Evolutionary conservation across 495 filamentous ascomycete species (phyloP), one percentile per base, ranked within the genome.

Genomic region (Penicillium antarcticum): DNA sequence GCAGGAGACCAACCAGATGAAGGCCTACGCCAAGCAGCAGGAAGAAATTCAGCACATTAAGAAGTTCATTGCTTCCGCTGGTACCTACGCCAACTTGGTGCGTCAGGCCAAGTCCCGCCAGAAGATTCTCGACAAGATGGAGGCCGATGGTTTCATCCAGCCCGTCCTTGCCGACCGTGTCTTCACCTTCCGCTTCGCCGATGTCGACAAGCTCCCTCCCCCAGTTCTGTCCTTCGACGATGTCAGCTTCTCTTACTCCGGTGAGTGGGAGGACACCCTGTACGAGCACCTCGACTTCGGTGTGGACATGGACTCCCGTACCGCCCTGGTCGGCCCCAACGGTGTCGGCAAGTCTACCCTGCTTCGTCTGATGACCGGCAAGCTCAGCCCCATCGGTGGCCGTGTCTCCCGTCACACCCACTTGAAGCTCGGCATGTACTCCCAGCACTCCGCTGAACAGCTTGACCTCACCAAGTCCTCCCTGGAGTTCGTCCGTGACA

Each of bases 111-210:
- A 98, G 80, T 97, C 94, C 26, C 86, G 94, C 42, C 94, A 98
- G 74, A 98, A 98, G 89, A 97, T 98, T 70, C 83, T 98, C 51
- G 94, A 98, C 82, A 98, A 98, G 82, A 98, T 98, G 94, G 94
- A 97, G 78, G 95, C 94, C 48, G 94, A 98, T 60, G 94, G 94
- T 56, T 91, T 97, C 70, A 97, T 98, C 63, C 87, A 98, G 76
- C 87, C 88, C 24, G 89, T 98, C 49, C 70, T 80, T 53, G 69
- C 80, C 52, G 94, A 98, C 73, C 81, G 87, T 39, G 89, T 97
- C 62, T 98, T 98, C 80, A 91, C 89, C 45, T 98, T 98, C 86
- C 87, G 94, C 67, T 98, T 98, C 73, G 95, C 94, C 49, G 90
- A 97, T 61, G 94, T 97, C 42, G 94, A 98, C 67, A 97, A 97